Percentiles rank a stretch among this genome's conserved stretches.
Evolutionary conservation across 345 rosid genomes (phyloP).

Genomic region (Ceriops zippeliana): DNA sequence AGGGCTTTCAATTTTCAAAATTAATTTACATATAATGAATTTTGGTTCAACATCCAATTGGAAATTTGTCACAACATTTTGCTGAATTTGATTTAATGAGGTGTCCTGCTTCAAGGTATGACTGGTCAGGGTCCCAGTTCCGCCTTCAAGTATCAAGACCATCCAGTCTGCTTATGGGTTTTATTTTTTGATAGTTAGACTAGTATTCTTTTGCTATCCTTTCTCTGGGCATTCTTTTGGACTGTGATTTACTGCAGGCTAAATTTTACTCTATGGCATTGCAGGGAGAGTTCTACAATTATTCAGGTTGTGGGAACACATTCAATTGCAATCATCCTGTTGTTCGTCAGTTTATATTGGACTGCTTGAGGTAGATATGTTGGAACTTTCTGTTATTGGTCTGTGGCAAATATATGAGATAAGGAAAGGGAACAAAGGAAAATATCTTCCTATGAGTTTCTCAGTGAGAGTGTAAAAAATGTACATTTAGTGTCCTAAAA

Average conservation of each 20-base stretch:
- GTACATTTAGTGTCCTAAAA: too few species aligned
- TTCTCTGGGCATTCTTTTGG: not conserved
- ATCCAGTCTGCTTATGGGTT: not conserved
- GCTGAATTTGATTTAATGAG: not conserved
- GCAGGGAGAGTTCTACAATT: slow-evolving; percentile 96
- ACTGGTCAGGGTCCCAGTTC: not conserved
- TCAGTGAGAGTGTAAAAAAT: too few species aligned
- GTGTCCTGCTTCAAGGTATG: not conserved
- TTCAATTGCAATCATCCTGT: slow-evolving; percentile 97
- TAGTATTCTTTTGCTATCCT: not conserved
- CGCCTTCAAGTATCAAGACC: not conserved
- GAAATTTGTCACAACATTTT: not conserved
- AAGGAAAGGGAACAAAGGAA: not conserved
- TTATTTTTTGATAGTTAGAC: slow-evolving; percentile 2
- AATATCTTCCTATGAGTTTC: too few species aligned
- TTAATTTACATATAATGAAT: too few species aligned
- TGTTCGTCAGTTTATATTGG: slow-evolving; percentile 85
- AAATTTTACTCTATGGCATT: slow-evolving; percentile 16
- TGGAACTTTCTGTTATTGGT: slow-evolving; percentile 1
- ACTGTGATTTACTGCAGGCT: slow-evolving; percentile 5
- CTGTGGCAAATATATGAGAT: not conserved
- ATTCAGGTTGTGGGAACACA: slow-evolving; percentile 98
- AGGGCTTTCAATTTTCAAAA: too few species aligned
- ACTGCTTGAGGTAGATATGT: slow-evolving; percentile 69
- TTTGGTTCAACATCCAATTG: not conserved